These are phyloP conservation scores for Gossypium trilobum DNA, from an alignment of 441 rosid genomes.

Conservation along the genomic window DNA sequence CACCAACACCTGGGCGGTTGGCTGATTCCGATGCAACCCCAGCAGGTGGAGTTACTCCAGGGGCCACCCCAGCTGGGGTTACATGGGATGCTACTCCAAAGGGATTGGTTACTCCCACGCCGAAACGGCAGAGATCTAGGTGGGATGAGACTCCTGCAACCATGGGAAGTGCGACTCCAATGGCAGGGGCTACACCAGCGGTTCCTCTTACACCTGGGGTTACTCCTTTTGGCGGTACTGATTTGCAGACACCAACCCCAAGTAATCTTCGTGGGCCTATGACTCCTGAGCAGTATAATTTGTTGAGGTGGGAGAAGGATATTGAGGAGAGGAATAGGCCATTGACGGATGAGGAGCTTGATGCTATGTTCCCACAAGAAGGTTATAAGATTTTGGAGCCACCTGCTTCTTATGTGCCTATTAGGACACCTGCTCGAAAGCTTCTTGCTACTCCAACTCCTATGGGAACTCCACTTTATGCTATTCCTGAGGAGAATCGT, in stretches of 20 bases:
- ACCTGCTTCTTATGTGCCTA: constrained; percentile 93
- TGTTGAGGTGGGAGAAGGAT: constrained; percentile 93
- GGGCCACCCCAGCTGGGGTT: constrained; percentile 86
- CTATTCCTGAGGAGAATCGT: constrained; percentile 85
- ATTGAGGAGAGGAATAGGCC: constrained; percentile 94
- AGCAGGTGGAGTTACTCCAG: constrained; percentile 72
- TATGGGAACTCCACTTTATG: constrained; percentile 69
- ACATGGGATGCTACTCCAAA: constrained; percentile 92
- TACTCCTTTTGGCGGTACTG: constrained; percentile 79
- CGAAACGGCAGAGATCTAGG: constrained; percentile 81
- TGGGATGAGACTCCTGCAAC: constrained; percentile 99
- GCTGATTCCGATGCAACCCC: constrained; percentile 88
- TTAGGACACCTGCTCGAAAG: constrained; percentile 85
- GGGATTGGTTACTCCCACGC: constrained; percentile 82
- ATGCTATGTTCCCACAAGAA: constrained; percentile 80
- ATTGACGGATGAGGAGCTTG: constrained; percentile 88
- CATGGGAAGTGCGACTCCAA: constrained; percentile 91
- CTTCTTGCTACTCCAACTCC: constrained; percentile 86
- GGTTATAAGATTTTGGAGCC: constrained; percentile 90
- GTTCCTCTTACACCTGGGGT: constrained; percentile 74
- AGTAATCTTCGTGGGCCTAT: constrained; percentile 55
- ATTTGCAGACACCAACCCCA: constrained; percentile 85
- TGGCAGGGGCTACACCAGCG: constrained; percentile 77
- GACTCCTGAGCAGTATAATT: constrained; percentile 78
- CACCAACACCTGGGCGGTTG: constrained; percentile 84